Evolutionary conservation across 352 stramenopile genomes (phyloP), one percentile per base, ranked within the genome.

Genomic region (Phytopythium helicoides): DNA sequence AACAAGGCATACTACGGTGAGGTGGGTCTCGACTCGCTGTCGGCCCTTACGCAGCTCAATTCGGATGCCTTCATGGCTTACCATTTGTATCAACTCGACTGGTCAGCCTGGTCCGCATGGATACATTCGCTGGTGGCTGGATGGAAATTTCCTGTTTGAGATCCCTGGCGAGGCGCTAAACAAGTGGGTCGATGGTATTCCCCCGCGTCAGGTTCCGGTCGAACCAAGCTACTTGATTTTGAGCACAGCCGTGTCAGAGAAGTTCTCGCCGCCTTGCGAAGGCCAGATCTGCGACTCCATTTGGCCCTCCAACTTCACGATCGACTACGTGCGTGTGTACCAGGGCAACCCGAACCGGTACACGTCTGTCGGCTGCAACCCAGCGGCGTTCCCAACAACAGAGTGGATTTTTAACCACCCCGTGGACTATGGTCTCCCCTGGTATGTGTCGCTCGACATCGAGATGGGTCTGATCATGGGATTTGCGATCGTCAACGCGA

Each of bases 211-310:
- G 66, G 95, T 99, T 45, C 96, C 97, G 0, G 89, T 95, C 42
- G 97, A 99, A 70, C 97, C 97, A 3, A 97, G 87, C 28, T 98
- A 98, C 61, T 61, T 99, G 41, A 98, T 99, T 81, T 76, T 99
- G 40, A 99, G 98, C 79, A 98, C 93, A 2, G 97, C 96, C 9
- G 90, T 99, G 34, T 98, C 94, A 2, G 96, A 96, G 26, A 98
- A 97, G 44, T 95, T 95, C 62, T 95, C 95, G 21, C 87, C 93
- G 16, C 89, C 86, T 38, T 98, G 95, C 53, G 63, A 82, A 6
- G 82, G 85, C 22, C 68, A 98, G 58, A 97, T 97, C 60, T 98
- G 94, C 61, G 78, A 98, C 64, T 98, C 94, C 38, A 34, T 94
- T 18, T 95, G 86, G 86, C 86, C 86, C 5, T 89, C 83, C 14